Percentiles rank a stretch among this genome's conserved stretches.
phyloP scores from a whole-genome alignment of 176 grass and related monocot species.

The Oryza coarctata region DNA sequence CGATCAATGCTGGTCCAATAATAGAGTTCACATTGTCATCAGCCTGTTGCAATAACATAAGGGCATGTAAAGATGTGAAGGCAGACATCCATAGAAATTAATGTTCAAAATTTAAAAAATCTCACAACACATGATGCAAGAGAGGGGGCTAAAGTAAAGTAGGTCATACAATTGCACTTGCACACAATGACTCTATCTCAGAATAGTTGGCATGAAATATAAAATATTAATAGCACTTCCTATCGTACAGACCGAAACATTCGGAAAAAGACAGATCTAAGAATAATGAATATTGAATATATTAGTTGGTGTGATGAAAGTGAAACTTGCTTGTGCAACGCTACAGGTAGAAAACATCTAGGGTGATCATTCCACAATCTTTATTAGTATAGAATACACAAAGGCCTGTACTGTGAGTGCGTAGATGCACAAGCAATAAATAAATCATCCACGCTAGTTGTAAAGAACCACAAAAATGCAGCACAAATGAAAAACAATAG shows the following conservation, averaged over 20 bases:
- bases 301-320: background rate
- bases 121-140: background rate
- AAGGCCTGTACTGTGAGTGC: background rate
- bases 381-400: background rate
- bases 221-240: background rate
- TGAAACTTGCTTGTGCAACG: background rate
- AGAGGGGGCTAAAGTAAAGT: background rate
- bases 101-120: background rate
- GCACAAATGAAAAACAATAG: background rate
- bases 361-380: background rate
- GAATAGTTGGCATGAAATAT: background rate
- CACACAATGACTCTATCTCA: background rate
- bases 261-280: background rate
- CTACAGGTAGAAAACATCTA: background rate
- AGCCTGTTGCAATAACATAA: slow-evolving; percentile 42
- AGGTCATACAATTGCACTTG: background rate
- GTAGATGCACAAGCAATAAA: background rate
- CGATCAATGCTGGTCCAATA: slow-evolving; percentile 73
- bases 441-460: background rate
- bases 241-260: background rate
- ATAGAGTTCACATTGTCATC: slow-evolving; percentile 83
- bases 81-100: background rate
- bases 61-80: background rate
- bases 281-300: background rate
- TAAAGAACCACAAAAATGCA: background rate